A percentile compares a stretch with the other conserved stretches of the same genome.
Evolutionary conservation across 306 rosid genomes (phyloP).

Genomic region (Trifolium subterraneum): DNA sequence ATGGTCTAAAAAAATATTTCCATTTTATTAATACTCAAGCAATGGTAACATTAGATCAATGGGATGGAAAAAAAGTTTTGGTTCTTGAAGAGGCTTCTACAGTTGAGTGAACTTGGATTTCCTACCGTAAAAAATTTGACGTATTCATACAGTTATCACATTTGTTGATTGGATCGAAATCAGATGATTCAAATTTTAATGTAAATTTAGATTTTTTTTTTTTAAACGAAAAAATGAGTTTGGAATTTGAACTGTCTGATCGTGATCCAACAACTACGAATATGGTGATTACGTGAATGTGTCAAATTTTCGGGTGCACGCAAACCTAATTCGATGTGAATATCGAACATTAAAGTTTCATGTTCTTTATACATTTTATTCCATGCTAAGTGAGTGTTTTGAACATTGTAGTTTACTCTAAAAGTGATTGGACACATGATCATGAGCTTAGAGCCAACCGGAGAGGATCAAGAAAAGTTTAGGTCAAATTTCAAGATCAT

Average conservation of each 20-base stretch:
- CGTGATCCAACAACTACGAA: neutral
- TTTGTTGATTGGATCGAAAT: neutral
- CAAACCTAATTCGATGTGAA: neutral
- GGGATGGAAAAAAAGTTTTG: slow-evolving; percentile 62
- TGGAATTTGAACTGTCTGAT: neutral
- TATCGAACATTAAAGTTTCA: slow-evolving; percentile 9
- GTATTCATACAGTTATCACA: neutral
- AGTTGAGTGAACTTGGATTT: slow-evolving; percentile 53
- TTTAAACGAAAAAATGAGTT: neutral
- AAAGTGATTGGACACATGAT: slow-evolving; percentile 94
- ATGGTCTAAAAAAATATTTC: slow-evolving; percentile 77
- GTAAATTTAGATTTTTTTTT: neutral
- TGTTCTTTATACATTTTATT: neutral
- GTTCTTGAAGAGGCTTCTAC: slow-evolving; percentile 88
- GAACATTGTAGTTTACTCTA: slow-evolving; percentile 68
- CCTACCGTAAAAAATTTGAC: neutral
- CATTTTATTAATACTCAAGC: slow-evolving; percentile 75
- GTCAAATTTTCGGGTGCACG: neutral
- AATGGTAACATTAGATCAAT: slow-evolving; percentile 62
- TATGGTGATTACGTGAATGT: neutral
- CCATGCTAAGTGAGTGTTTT: slow-evolving; percentile 13
- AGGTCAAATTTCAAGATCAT: slow-evolving; percentile 78
- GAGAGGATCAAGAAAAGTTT: slow-evolving; percentile 83
- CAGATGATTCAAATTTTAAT: neutral
- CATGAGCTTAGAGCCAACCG: slow-evolving; percentile 84